A percentile compares a stretch with the other conserved stretches of the same genome.
Conservation (phyloP, 768 basidiomycete species). For the Russula sp. region DNA sequence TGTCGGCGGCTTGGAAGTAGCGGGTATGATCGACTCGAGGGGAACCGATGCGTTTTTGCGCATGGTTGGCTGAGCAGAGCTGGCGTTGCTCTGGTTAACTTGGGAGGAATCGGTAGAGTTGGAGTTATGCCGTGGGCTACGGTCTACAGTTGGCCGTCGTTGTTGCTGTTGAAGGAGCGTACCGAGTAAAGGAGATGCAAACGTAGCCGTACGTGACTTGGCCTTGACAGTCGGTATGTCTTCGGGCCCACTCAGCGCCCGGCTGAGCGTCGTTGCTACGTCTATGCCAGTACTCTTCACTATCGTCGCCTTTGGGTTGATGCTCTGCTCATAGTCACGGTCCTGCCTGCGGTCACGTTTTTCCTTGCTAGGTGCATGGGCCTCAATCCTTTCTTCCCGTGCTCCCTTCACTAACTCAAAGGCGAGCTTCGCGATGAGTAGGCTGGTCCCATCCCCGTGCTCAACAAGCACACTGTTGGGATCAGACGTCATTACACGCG, state of each 20-base stretch:
- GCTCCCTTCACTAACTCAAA: constrained; percentile 61
- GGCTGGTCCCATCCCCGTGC: constrained; percentile 54
- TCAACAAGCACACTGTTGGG: constrained; percentile 68
- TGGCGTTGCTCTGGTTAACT: constrained; percentile 5
- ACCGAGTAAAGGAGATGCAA: constrained; percentile 54
- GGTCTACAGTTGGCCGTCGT: constrained; percentile 33
- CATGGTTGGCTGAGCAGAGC: constrained; percentile 23
- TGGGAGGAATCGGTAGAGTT: constrained; percentile 10
- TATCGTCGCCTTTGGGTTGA: constrained; percentile 14
- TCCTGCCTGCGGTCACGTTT: constrained; percentile 29
- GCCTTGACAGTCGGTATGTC: constrained; percentile 8
- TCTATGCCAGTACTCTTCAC: constrained; percentile 32
- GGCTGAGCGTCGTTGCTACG: constrained; percentile 32
- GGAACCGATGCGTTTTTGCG: constrained; percentile 46
- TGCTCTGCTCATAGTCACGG: constrained; percentile 9
- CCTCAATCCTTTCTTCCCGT: constrained; percentile 51
- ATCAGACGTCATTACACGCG: constrained; percentile 80
- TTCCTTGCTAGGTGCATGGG: constrained; percentile 43
- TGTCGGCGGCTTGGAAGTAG: constrained; percentile 71
- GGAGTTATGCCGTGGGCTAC: constrained; percentile 3
- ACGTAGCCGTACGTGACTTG: constrained; percentile 33
- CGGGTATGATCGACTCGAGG: constrained; percentile 78
- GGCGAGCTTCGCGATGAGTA: constrained; percentile 56
- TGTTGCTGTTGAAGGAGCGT: constrained; percentile 49
- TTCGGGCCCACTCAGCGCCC: constrained; percentile 17